These are phyloP conservation scores for Oenanthe sinensis DNA, from an alignment of 129 eudicot genomes.

Conservation along the genomic window DNA sequence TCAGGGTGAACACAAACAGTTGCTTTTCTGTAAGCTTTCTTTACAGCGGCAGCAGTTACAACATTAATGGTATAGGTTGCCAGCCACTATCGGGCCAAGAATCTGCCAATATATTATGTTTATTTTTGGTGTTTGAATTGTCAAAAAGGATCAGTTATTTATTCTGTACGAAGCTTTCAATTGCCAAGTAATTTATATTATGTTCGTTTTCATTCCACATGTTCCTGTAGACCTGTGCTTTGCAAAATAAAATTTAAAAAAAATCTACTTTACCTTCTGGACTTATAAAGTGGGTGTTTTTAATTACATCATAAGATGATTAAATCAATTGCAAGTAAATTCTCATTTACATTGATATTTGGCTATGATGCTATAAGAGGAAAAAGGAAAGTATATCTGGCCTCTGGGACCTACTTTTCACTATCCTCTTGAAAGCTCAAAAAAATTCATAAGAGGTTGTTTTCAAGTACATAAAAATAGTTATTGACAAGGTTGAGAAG, in stretches of 20 bases:
- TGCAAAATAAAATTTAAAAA: background rate
- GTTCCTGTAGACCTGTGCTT: background rate
- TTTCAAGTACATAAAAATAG: background rate
- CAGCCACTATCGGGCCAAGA: slow-evolving; percentile 95
- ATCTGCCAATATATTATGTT: slow-evolving; percentile 38
- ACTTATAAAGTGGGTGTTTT: too few species aligned
- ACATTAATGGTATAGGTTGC: slow-evolving; percentile 90
- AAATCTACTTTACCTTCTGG: background rate
- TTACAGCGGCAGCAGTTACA: slow-evolving; percentile 76
- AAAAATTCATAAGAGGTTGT: too few species aligned
- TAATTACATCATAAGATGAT: too few species aligned
- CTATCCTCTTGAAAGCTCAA: too few species aligned
- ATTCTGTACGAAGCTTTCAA: background rate
- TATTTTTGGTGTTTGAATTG: background rate
- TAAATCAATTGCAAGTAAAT: too few species aligned
- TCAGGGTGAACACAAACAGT: slow-evolving; percentile 96
- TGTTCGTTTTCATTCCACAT: background rate
- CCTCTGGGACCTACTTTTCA: too few species aligned
- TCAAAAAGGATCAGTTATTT: background rate
- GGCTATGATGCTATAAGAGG: too few species aligned
- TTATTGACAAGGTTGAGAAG: background rate
- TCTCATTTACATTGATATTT: too few species aligned
- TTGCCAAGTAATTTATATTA: background rate
- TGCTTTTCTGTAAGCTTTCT: slow-evolving; percentile 27
- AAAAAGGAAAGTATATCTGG: too few species aligned